Evolutionary conservation across 2,329 filamentous ascomycete genomes (phyloP).

Genomic region (Apiospora malaysiana): DNA sequence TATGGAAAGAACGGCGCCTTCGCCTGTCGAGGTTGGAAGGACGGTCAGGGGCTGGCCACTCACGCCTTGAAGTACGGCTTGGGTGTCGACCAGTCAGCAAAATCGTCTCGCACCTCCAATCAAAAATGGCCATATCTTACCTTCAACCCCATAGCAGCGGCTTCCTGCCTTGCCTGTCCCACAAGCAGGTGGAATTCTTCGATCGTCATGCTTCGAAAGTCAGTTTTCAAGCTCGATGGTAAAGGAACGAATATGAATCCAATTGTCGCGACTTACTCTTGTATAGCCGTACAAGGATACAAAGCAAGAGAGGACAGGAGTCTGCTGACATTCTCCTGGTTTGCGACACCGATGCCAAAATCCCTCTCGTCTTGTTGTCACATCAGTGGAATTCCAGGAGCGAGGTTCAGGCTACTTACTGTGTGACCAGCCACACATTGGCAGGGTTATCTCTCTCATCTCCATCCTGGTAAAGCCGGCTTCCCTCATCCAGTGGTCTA

Average conservation of each 20-base stretch:
- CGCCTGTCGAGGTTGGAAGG: background rate
- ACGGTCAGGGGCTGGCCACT: background rate
- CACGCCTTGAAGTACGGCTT: constrained; percentile 24
- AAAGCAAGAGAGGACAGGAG: constrained; percentile 61
- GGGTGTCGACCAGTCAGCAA: constrained; percentile 18
- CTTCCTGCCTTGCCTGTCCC: constrained; percentile 53
- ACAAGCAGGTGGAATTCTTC: constrained; percentile 64
- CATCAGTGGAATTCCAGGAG: constrained; percentile 26
- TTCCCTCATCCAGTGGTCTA: constrained; percentile 62
- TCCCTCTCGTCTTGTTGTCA: constrained; percentile 49
- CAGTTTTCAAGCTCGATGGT: constrained; percentile 21
- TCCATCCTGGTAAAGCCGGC: constrained; percentile 75
- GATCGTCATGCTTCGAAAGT: constrained; percentile 49
- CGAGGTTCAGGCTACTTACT: constrained; percentile 51
- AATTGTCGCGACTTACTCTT: constrained; percentile 46
- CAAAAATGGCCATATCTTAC: constrained; percentile 45
- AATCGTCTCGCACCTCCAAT: background rate
- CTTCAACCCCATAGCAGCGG: constrained; percentile 60
- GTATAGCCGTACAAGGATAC: constrained; percentile 60
- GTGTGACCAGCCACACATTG: constrained; percentile 72
- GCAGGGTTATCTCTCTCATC: constrained; percentile 65
- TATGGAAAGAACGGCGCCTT: background rate
- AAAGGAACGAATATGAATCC: background rate
- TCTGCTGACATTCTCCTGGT: constrained; percentile 59
- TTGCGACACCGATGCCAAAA: constrained; percentile 58